Conservation (phyloP, 2,329 filamentous ascomycete species). For the Beauveria sp. region DNA sequence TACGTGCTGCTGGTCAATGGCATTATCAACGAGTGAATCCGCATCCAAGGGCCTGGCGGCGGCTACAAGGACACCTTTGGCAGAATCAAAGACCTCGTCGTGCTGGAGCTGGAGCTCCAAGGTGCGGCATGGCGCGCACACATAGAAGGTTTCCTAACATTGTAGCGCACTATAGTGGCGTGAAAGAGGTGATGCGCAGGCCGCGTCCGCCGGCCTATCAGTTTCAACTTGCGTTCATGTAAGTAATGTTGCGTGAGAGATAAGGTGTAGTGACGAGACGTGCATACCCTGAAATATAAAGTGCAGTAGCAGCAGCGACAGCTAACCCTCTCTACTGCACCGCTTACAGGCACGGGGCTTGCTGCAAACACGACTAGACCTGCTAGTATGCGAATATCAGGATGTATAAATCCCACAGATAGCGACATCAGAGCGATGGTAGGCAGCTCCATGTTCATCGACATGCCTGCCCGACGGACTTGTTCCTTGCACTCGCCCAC, state of each 20-base stretch:
- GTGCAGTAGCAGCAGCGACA: not conserved
- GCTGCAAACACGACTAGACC: conserved; percentile 1
- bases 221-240: not conserved
- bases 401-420: not conserved
- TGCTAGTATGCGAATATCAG: not conserved
- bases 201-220: not conserved
- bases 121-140: too few relatives aligned
- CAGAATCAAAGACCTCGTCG: not conserved
- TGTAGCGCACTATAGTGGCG: not conserved
- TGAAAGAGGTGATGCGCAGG: not conserved
- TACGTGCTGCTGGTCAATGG: not conserved
- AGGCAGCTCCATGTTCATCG: not conserved
- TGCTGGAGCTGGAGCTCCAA: not conserved
- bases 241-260: not conserved
- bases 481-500: not conserved
- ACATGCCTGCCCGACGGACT: not conserved
- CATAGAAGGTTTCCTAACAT: not conserved
- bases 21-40: not conserved
- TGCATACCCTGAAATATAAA: too few relatives aligned
- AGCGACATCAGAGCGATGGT: not conserved
- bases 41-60: not conserved
- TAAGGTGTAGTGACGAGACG: too few relatives aligned
- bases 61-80: not conserved
- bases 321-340: too few relatives aligned
- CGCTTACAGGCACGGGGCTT: not conserved